Evolutionary conservation across 192 early-diverging fungal species (phyloP).

Genomic region (Backusella parvicylindrica): DNA sequence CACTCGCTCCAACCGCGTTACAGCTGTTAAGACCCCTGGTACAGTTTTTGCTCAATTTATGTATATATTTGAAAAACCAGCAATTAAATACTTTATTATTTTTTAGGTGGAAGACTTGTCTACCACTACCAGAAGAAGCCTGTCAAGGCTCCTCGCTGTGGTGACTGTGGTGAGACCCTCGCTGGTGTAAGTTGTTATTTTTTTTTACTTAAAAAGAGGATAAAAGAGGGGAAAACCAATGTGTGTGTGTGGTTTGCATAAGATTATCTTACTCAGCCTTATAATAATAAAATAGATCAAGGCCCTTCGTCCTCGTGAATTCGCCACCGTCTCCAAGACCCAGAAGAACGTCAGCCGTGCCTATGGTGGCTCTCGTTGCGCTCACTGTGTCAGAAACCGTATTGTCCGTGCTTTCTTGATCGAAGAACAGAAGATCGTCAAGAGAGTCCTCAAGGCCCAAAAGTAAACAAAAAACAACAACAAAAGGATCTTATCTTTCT

Average conservation of each 20-base stretch:
- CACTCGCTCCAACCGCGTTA: conserved; percentile 86
- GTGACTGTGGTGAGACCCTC: conserved; percentile 91
- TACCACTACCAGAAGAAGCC: conserved; percentile 92
- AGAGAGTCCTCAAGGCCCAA: conserved; percentile 93
- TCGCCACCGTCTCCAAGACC: conserved; percentile 86
- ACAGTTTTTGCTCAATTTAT: neutral
- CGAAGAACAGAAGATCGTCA: conserved; percentile 99
- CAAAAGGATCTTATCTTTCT: neutral
- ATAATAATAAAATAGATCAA: conserved; percentile 17
- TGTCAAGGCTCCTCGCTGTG: conserved; percentile 89
- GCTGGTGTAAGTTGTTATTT: conserved; percentile 76
- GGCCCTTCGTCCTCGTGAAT: conserved; percentile 89
- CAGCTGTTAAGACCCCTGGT: conserved; percentile 87
- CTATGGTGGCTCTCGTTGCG: conserved; percentile 97
- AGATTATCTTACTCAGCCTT: neutral
- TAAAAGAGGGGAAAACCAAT: neutral
- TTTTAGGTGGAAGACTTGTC: conserved; percentile 81
- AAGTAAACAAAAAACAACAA: conserved; percentile 34
- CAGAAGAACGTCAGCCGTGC: conserved; percentile 92
- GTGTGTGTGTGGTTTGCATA: neutral
- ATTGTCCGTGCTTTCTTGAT: conserved; percentile 99
- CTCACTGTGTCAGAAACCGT: conserved; percentile 69
- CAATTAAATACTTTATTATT: neutral
- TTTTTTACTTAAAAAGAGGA: neutral
- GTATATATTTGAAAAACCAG: neutral